Percentiles rank a stretch among this genome's conserved stretches.
Evolutionary conservation across 2,329 filamentous ascomycete genomes (phyloP).

Genomic region (Zymoseptoria ardabiliae): DNA sequence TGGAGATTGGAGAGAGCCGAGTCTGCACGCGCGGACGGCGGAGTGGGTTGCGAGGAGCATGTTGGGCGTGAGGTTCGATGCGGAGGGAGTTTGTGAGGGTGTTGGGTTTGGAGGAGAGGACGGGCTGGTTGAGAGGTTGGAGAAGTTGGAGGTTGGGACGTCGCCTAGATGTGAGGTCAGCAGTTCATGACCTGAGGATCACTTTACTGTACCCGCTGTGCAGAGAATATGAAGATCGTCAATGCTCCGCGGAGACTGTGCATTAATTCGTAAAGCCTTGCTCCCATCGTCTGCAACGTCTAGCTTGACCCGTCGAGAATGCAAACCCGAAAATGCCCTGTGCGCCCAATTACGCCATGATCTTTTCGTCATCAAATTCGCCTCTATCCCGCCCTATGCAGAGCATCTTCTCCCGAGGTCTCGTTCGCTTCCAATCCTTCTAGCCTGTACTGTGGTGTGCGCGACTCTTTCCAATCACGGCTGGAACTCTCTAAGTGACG

Average conservation of each 20-base stretch:
- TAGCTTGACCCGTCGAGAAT: neutral
- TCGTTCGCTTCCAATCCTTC: neutral
- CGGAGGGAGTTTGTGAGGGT: slow-evolving; percentile 31
- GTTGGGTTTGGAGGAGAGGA: slow-evolving; percentile 22
- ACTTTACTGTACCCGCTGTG: no score
- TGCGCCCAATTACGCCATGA: neutral
- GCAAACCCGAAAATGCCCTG: neutral
- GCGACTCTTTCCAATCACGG: neutral
- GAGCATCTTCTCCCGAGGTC: neutral
- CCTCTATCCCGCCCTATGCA: neutral
- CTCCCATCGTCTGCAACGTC: neutral
- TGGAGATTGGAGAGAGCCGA: slow-evolving; percentile 25
- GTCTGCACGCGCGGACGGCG: slow-evolving; percentile 41
- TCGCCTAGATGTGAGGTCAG: neutral
- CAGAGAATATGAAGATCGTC: no score
- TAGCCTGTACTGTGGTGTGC: neutral
- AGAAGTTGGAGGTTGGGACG: neutral
- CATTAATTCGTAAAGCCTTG: neutral
- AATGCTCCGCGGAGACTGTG: neutral
- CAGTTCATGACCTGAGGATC: neutral
- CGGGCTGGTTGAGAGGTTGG: neutral
- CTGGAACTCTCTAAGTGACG: slow-evolving; percentile 24
- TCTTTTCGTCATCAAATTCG: neutral
- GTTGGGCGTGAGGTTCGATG: slow-evolving; percentile 34
- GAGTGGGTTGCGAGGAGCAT: slow-evolving; percentile 38